Base-by-base conservation (phyloP, 1,139 yeast genomes). In the Yamadazyma blattariae region DNA sequence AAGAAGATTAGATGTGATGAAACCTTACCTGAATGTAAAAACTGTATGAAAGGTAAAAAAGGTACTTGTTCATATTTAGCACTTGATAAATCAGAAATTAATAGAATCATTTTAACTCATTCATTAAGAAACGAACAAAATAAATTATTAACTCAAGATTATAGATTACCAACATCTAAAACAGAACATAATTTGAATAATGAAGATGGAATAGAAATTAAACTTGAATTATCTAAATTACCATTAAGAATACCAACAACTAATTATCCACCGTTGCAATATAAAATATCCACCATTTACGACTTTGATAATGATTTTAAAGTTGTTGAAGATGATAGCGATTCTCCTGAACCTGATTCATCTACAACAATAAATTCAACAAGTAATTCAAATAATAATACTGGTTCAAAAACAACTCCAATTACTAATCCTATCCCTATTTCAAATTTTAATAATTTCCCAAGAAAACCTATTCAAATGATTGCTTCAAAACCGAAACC, bases 1-100 rank as follows among this genome's bases (percentile, higher is more conserved):
- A 60, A 71, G 41, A 66, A 70, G 45, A 66, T 71, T 27, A 61
- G 74, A 39, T 71, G 77, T 50, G 74, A 71, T 43, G 77, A 71
- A 47, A 58, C 54, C 18, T 47, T 63, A 14, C 77, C 77, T 2
- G 52, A 52, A 31, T 71, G 76, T 52, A 48, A 47, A 13, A 68
- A 68, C 42, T 71, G 77, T 47, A 40, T 51, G 10, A 58, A 58
- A 33, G 59, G 64, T 31, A 56, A 57, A 31, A 51, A 55, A 17
- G 52, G 49, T 9, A 44, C 47, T 6, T 69, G 74, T 45, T 58
- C 68, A 1, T 69, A 69, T 43, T 39, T 61, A 21, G 42, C 45
- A 11, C 41, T 67, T 32, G 37, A 52, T 9, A 39, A 36, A 7
- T 42, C 45, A 11, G 67, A 64, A 32, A 37, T 62, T 24, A 52